A percentile compares a stretch with the other conserved stretches of the same genome.
These are phyloP conservation scores for Mediolabrus comicus DNA, from an alignment of 108 stramenopile species.

Conservation along the genomic window DNA sequence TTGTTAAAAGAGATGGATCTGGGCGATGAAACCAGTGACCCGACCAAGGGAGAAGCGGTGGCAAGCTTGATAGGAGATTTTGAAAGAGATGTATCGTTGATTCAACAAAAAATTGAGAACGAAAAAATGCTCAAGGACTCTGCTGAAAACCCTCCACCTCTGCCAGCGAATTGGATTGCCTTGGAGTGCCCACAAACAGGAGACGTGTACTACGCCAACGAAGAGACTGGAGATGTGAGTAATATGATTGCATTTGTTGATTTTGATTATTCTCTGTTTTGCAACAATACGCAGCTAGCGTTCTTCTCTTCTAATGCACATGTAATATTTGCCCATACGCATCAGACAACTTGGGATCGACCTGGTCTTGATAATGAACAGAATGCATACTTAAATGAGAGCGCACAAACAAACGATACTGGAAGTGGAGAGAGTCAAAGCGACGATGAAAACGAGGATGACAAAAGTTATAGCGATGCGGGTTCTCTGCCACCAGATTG, in stretches of 20 bases:
- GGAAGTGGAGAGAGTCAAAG: neutral
- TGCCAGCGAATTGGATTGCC: constrained; percentile 2
- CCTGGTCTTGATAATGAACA: neutral
- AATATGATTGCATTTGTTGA: neutral
- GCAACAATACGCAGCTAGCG: too few species aligned
- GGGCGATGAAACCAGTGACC: neutral
- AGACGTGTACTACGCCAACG: constrained; percentile 74
- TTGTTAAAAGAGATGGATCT: constrained; percentile 17
- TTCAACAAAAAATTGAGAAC: constrained; percentile 18
- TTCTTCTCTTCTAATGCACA: neutral
- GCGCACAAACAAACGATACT: neutral
- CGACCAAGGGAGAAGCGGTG: constrained; percentile 10
- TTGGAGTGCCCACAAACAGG: constrained; percentile 28
- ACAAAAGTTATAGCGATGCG: neutral
- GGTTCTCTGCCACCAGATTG: neutral
- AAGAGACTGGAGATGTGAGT: constrained; percentile 65
- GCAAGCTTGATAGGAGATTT: constrained; percentile 17
- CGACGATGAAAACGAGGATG: neutral
- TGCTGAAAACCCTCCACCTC: constrained; percentile 1
- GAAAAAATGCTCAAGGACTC: constrained; percentile 1
- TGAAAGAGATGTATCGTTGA: constrained; percentile 11
- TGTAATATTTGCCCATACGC: neutral
- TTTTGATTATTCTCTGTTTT: neutral
- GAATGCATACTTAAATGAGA: neutral
- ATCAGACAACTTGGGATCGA: constrained; percentile 1